Evolutionary conservation across 176 grass and related monocot species (phyloP).

Genomic region (Eragrostis nindensis): DNA sequence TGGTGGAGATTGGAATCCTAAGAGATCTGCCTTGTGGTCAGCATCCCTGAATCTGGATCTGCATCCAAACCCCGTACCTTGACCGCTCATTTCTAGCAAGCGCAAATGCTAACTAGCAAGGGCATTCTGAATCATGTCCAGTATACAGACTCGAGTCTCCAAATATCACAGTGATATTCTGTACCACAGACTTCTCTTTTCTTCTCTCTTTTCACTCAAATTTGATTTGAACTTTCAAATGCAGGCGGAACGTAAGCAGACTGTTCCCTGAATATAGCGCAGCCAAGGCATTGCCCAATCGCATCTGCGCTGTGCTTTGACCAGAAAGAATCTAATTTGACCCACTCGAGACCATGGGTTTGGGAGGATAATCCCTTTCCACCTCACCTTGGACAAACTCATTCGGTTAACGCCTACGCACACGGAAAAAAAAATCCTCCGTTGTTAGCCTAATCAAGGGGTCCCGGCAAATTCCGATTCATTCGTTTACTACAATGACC

Average conservation of each 20-base stretch:
- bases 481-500: neutral
- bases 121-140: neutral
- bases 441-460: slow-evolving; percentile 12
- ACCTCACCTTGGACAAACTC: neutral
- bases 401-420: neutral
- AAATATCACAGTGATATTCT: neutral
- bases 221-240: slow-evolving; percentile 3
- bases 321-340: slow-evolving; percentile 17
- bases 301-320: neutral
- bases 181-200: neutral
- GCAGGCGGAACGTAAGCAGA: neutral
- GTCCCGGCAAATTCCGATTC: neutral
- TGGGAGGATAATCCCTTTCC: neutral
- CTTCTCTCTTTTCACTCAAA: no score
- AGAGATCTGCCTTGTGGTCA: neutral
- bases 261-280: neutral
- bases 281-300: neutral
- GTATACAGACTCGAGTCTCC: neutral
- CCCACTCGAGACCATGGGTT: neutral
- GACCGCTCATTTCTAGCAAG: neutral
- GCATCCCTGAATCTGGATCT: slow-evolving; percentile 1
- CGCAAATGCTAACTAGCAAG: neutral
- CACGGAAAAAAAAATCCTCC: neutral
- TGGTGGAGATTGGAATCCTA: neutral
- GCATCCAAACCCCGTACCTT: neutral